Base-by-base conservation (phyloP, 495 filamentous ascomycete species). In the Sabuloglossum arenarium region DNA sequence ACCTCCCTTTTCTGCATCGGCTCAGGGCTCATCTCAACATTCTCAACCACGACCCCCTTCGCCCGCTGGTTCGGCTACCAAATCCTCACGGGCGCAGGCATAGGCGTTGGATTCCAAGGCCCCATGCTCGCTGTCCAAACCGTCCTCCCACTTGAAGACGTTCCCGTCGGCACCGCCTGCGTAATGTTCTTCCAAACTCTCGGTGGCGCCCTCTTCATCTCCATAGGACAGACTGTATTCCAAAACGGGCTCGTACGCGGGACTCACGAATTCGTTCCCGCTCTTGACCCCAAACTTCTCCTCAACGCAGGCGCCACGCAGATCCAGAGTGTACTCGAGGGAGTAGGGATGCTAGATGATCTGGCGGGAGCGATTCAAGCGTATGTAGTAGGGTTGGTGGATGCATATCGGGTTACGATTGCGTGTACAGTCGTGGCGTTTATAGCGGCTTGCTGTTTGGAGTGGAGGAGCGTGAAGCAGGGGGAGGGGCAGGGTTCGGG, bases 251-350 rank as follows among this genome's bases (percentile, higher is more conserved):
- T 60, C 14, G 24, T 60, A 1, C 25, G 45, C 30, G 43, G 47
- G 1, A 30, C 34, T 10, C 21, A 24, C 30, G 9, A 30, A 3
- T 56, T 51, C 14, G 39, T n/a, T 4, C 53, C 23, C 16, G 23
- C 14, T 53, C 14, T 58, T 72, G 90, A 91, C 64, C 86, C 86
- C 1, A 77, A 77, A 53, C 77, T 90, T 9, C 79, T 84, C 1
- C 63, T 72, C 24, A 79, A 82, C 16, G 77, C 78, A 28, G 84
- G 88, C 67, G 79, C 85, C 3, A 70, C 72, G 1, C 80, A 87
- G 54, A 70, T 98, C 42, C 78, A 79, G 47, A 87, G 85, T 58
- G 81, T 79, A 3, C 95, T 98, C 2, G 24, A 1, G 47, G 21
- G 5, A 14, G 28, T 29, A 5, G 47, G 47, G 67, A 77, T 67